Evolutionary conservation across 1,139 yeast species (phyloP), one percentile per base, ranked within the genome.

Genomic region (Nakaseomyces bracarensis): DNA sequence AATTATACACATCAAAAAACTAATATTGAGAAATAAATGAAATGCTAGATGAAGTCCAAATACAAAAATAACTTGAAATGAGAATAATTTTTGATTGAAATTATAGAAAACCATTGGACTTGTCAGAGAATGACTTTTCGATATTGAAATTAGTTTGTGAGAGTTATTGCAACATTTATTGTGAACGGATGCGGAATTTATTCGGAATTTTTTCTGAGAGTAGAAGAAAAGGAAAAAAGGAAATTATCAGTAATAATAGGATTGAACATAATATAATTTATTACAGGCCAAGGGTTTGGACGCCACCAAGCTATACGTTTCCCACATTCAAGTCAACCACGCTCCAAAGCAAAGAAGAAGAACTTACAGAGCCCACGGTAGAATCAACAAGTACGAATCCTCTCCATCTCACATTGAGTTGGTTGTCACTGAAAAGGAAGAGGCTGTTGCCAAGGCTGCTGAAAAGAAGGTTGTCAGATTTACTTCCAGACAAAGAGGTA

Each of bases 361-460:
- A 79, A 91, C 98, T 69, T 93, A 78, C 96, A 91, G 99, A 82
- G 98, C 98, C 66, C 98, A 91, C 82, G 99, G 99, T 84, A 89
- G 97, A 82, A 85, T 87, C 71, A 91, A 89, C 75, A 95, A 96
- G 65, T 91, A 86, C 89, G 93, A 86, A 77, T 85, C 96, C 53
- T 79, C 89, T 65, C 98, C 98, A 69, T 87, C 94, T 67, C 99
- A 93, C 84, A 89, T 93, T 70, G 98, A 93, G 80, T 76, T 93
- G 70, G 82, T 86, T 68, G 77, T 93, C 66, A 82, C 96, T 66
- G 98, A 93, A 80, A 86, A 82, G 72, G 91, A 76, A 63, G 97
- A 87, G 74, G 79, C 76, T 67, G 89, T 91, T 69, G 89, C 82
- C 67, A 91, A 91, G 82, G 89, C 97, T 65, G 72, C 75, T 65